phyloP scores from a whole-genome alignment of 257 asterid species.

The Solanum appendiculatum region DNA sequence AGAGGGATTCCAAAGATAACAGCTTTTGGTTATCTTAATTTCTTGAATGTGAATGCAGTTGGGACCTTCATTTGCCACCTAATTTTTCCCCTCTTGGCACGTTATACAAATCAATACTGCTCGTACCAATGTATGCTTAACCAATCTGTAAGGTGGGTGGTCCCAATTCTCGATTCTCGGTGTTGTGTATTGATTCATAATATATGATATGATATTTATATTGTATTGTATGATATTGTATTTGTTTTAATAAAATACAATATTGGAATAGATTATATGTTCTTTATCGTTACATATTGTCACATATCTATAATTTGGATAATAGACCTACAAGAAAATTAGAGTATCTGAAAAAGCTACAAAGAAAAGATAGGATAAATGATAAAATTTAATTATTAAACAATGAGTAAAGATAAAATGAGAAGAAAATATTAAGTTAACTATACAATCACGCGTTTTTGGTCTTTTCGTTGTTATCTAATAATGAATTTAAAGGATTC shows the following conservation, averaged over 20 bases:
- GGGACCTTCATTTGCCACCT: neutral
- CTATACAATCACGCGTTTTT: neutral
- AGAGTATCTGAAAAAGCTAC: too few relatives aligned
- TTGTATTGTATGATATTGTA: too few relatives aligned
- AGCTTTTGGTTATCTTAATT: neutral
- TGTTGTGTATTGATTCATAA: too few relatives aligned
- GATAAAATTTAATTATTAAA: too few relatives aligned
- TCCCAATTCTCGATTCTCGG: neutral
- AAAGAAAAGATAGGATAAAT: too few relatives aligned
- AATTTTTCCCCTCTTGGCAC: neutral
- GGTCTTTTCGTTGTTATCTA: neutral
- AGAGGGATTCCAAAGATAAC: neutral
- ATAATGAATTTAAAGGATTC: too few relatives aligned
- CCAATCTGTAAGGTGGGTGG: neutral
- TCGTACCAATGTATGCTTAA: neutral
- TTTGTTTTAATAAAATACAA: too few relatives aligned
- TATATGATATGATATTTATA: too few relatives aligned
- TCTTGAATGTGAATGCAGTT: neutral
- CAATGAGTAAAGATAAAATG: too few relatives aligned
- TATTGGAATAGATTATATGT: too few relatives aligned
- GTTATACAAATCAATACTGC: neutral
- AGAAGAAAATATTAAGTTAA: too few relatives aligned
- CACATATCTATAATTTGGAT: neutral
- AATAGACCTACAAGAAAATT: too few relatives aligned
- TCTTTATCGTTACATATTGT: neutral